These are phyloP conservation scores for Kwoniella dendrophila DNA, from an alignment of 768 basidiomycete species.

Conservation along the genomic window DNA sequence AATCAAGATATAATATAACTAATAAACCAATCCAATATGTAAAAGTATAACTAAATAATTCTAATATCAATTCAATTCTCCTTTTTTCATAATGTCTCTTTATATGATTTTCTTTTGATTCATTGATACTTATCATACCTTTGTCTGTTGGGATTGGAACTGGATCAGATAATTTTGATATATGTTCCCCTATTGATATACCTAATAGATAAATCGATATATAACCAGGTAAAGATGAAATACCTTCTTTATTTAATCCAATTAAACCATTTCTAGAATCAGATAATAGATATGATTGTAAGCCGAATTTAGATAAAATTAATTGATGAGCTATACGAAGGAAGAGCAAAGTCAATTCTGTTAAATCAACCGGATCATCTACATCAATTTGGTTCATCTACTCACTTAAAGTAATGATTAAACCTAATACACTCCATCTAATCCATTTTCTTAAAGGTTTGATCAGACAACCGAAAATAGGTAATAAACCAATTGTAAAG, in stretches of 20 bases:
- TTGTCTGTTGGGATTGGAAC: neutral
- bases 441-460: constrained; percentile 65
- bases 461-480: constrained; percentile 69
- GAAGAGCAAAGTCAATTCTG: neutral
- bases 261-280: constrained; percentile 68
- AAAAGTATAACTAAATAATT: constrained; percentile 73
- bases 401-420: constrained; percentile 63
- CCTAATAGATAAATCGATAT: constrained; percentile 86
- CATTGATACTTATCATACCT: neutral
- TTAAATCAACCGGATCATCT: no score
- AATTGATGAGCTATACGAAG: constrained; percentile 74
- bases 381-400: no score
- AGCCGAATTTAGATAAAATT: constrained; percentile 62
- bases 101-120: constrained; percentile 21
- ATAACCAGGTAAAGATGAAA: constrained; percentile 78
- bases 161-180: constrained; percentile 66
- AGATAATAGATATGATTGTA: constrained; percentile 69
- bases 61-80: constrained; percentile 69
- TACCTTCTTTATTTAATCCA: constrained; percentile 86
- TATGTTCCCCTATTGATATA: constrained; percentile 73
- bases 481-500: constrained; percentile 81
- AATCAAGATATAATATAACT: neutral
- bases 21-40: constrained; percentile 75
- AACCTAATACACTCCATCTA: constrained; percentile 67
- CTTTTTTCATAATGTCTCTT: constrained; percentile 33